Evolutionary conservation across 768 basidiomycete genomes (phyloP).

Genomic region (Auricularia sp.): DNA sequence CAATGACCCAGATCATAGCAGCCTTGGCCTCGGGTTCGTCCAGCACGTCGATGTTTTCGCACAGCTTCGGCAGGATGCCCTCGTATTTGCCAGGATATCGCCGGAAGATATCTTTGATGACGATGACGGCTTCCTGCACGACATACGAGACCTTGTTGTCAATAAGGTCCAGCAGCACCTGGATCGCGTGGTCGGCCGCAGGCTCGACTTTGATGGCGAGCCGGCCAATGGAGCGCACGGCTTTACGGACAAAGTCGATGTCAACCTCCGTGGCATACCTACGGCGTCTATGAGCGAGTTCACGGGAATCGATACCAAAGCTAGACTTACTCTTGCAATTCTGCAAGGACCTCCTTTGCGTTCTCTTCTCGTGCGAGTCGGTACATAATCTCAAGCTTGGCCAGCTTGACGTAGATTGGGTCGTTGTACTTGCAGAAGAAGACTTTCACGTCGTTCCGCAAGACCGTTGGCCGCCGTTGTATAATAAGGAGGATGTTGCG

Average conservation of each 20-base stretch:
- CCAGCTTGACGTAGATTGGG: slow-evolving; percentile 96
- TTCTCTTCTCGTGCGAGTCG: slow-evolving; percentile 92
- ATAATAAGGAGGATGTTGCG: slow-evolving; percentile 97
- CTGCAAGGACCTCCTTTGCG: slow-evolving; percentile 82
- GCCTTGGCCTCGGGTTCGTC: slow-evolving; percentile 97
- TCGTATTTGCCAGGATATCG: slow-evolving; percentile 96
- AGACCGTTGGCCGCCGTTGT: slow-evolving; percentile 81
- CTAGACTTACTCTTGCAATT: slow-evolving; percentile 76
- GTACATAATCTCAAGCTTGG: slow-evolving; percentile 98
- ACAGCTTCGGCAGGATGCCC: slow-evolving; percentile 87
- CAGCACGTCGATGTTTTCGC: slow-evolving; percentile 81
- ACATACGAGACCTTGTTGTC: slow-evolving; percentile 93
- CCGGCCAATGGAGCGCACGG: slow-evolving; percentile 93
- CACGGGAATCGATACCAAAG: not conserved
- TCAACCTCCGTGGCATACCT: slow-evolving; percentile 99
- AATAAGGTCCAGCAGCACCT: slow-evolving; percentile 74
- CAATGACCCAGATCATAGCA: slow-evolving; percentile 96
- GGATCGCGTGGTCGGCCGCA: slow-evolving; percentile 84
- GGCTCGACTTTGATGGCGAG: slow-evolving; percentile 94
- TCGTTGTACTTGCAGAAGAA: slow-evolving; percentile 99
- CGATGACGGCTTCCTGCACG: slow-evolving; percentile 93
- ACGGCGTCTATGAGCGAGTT: not conserved
- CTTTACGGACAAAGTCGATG: slow-evolving; percentile 95
- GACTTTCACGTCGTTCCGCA: slow-evolving; percentile 96
- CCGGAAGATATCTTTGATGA: slow-evolving; percentile 96